These are phyloP conservation scores for Verbascum thapsus DNA, from an alignment of 257 asterid species.

Conservation along the genomic window DNA sequence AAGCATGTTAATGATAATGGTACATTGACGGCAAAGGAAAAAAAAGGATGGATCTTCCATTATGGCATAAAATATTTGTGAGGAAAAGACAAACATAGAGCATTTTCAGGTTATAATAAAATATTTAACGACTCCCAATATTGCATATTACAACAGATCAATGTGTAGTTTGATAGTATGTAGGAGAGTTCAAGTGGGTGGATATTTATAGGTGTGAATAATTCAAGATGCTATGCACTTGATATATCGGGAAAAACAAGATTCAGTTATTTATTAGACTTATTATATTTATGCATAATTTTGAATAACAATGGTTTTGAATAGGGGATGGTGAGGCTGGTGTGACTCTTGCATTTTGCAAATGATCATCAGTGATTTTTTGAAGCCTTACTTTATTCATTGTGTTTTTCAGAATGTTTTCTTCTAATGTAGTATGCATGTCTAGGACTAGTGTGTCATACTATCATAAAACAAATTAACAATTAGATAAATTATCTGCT, in stretches of 20 bases:
- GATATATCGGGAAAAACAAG: too few species aligned
- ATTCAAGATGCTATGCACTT: not conserved
- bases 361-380: not conserved
- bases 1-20: not conserved
- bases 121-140: not conserved
- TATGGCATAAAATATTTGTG: not conserved
- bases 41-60: not conserved
- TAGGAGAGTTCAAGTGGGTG: not conserved
- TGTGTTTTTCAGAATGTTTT: not conserved
- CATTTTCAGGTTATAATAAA: not conserved
- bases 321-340: not conserved
- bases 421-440: constrained; percentile 7
- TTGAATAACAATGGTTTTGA: not conserved
- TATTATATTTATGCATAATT: too few species aligned
- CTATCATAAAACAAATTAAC: not conserved
- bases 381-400: constrained; percentile 13
- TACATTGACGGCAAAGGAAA: not conserved
- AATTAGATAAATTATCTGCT: not conserved
- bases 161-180: not conserved
- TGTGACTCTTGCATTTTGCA: not conserved
- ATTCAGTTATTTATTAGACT: not conserved
- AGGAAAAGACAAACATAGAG: not conserved
- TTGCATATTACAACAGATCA: constrained; percentile 2
- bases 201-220: not conserved
- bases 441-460: not conserved